Conservation (phyloP, 257 asterid genomes). For the Anisodus tanguticus region DNA sequence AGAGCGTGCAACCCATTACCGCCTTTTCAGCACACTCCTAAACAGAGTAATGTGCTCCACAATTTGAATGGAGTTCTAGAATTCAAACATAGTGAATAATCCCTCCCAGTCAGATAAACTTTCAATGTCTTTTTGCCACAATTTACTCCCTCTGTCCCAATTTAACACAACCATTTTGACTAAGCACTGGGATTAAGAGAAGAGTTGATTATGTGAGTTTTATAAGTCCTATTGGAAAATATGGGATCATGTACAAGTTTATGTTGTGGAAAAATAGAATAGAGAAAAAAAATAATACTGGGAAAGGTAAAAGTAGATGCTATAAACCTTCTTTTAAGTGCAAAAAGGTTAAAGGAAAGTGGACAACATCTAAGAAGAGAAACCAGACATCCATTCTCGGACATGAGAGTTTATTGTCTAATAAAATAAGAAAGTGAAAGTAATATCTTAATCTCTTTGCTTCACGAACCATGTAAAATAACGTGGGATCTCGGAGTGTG, state of each 20-base stretch:
- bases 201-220: not conserved
- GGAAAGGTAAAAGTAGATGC: not conserved
- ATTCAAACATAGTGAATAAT: slow-evolving; percentile 17
- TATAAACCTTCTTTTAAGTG: not conserved
- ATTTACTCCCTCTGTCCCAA: not conserved
- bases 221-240: not conserved
- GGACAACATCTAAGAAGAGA: not conserved
- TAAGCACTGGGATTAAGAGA: not conserved
- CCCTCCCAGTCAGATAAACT: not conserved
- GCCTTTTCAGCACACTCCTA: not conserved
- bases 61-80: not conserved
- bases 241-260: not conserved
- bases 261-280: not conserved
- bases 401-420: not conserved
- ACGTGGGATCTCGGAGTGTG: not conserved
- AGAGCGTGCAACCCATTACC: not conserved
- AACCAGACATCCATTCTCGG: not conserved
- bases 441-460: no score
- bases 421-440: not conserved
- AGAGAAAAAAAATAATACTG: not conserved
- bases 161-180: not conserved
- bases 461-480: not conserved
- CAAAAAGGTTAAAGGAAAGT: not conserved
- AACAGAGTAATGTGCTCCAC: not conserved
- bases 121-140: not conserved